Percentiles rank a stretch among this genome's conserved stretches.
phyloP scores from a whole-genome alignment of 768 basidiomycete genomes.

The Tulasnella sp. region DNA sequence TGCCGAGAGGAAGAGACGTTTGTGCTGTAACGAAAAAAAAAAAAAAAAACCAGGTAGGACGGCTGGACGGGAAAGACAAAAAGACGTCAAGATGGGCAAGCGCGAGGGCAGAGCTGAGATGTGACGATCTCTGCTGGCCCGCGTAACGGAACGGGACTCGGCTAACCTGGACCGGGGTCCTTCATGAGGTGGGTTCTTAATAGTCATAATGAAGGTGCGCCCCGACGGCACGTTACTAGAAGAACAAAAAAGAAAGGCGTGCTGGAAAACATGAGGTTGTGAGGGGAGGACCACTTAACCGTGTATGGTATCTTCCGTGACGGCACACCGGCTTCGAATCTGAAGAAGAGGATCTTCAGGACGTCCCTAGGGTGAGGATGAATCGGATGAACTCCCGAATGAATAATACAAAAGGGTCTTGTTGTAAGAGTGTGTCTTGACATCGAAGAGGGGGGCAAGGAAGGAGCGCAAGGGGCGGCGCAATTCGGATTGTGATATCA shows the following conservation, averaged over 20 bases:
- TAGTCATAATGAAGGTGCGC: background rate
- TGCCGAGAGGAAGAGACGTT: background rate
- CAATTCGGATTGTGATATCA: constrained; percentile 4
- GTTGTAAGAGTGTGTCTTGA: background rate
- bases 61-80: background rate
- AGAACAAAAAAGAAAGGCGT: too few relatives aligned
- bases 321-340: background rate
- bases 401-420: background rate
- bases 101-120: background rate
- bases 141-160: background rate
- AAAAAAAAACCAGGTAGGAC: background rate
- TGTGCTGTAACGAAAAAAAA: background rate
- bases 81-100: background rate
- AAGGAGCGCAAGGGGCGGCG: background rate
- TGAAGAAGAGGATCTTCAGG: background rate
- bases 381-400: background rate
- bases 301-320: background rate
- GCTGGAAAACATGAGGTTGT: background rate
- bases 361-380: background rate
- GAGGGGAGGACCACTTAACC: background rate
- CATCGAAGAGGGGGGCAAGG: background rate
- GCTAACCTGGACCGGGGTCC: background rate
- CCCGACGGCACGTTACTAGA: too few relatives aligned
- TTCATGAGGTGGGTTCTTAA: background rate
- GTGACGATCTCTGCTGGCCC: background rate